phyloP scores from a whole-genome alignment of 257 asterid genomes.

The Coffea eugenioides region DNA sequence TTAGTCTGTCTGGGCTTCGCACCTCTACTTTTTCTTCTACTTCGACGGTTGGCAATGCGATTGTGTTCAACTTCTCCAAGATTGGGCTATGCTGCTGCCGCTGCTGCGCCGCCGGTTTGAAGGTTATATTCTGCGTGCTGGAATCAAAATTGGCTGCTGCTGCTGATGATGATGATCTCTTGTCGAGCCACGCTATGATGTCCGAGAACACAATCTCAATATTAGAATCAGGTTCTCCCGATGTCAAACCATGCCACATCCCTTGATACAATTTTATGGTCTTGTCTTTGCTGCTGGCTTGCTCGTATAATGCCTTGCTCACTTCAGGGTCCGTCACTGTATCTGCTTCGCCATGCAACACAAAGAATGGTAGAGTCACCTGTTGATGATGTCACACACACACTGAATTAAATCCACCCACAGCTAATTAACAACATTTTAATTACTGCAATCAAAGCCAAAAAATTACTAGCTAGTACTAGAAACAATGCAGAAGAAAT shows the following conservation, averaged over 20 bases:
- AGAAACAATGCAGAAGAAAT: neutral
- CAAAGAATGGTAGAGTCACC: conserved; percentile 84
- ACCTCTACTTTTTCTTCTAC: conserved; percentile 4
- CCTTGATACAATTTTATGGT: conserved; percentile 81
- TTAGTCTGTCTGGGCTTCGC: conserved; percentile 17
- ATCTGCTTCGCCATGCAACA: conserved; percentile 90
- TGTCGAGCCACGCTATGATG: conserved; percentile 79
- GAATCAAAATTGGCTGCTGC: neutral
- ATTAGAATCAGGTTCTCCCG: conserved; percentile 51
- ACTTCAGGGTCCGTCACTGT: conserved; percentile 87
- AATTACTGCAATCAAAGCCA: neutral
- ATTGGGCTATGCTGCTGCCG: neutral
- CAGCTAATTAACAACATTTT: too few species aligned
- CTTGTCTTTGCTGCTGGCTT: conserved; percentile 76
- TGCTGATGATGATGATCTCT: conserved; percentile 16
- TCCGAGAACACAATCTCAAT: conserved; percentile 65
- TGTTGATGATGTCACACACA: conserved; percentile 11
- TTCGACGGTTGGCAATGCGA: conserved; percentile 21
- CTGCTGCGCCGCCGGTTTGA: conserved; percentile 9
- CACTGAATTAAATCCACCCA: too few species aligned
- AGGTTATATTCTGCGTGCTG: neutral
- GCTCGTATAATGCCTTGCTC: conserved; percentile 65
- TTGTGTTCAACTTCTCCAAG: conserved; percentile 14
- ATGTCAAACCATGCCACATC: conserved; percentile 67
- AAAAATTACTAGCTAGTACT: too few species aligned